These are phyloP conservation scores for Dendrobium nobile DNA, from an alignment of 106 monocot genomes.

Conservation along the genomic window DNA sequence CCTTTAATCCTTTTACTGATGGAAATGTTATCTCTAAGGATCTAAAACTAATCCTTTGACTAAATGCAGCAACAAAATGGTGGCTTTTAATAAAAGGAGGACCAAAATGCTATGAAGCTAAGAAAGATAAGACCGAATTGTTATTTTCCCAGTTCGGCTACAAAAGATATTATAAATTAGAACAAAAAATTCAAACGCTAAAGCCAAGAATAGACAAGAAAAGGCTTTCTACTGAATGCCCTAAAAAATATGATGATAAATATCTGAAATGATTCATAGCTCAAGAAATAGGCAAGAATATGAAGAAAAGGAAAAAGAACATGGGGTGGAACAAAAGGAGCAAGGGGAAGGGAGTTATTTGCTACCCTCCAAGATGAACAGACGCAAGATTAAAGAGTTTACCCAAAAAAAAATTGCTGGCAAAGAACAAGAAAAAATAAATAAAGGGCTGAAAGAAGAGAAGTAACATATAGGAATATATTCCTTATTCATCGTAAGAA, in stretches of 20 bases:
- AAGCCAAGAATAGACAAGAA: not conserved
- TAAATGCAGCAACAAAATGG: not conserved
- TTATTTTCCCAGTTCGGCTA: not conserved
- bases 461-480: too few species aligned
- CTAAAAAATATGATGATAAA: not conserved
- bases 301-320: not conserved
- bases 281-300: not conserved
- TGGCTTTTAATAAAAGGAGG: slow-evolving; percentile 1
- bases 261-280: not conserved
- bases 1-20: not conserved
- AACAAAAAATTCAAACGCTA: not conserved
- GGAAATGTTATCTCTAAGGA: not conserved
- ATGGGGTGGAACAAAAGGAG: too few species aligned
- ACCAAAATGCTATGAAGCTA: not conserved
- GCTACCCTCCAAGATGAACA: too few species aligned
- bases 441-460: too few species aligned
- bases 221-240: not conserved
- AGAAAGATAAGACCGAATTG: not conserved
- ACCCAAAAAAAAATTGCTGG: too few species aligned
- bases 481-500: too few species aligned
- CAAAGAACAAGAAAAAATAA: too few species aligned
- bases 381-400: too few species aligned
- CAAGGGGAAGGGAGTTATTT: too few species aligned
- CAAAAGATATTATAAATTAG: not conserved
- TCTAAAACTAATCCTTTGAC: not conserved